Percentiles rank a stretch among this genome's conserved stretches.
Evolutionary conservation across 345 rosid genomes (phyloP).

Genomic region (Bruguiera sexangula): DNA sequence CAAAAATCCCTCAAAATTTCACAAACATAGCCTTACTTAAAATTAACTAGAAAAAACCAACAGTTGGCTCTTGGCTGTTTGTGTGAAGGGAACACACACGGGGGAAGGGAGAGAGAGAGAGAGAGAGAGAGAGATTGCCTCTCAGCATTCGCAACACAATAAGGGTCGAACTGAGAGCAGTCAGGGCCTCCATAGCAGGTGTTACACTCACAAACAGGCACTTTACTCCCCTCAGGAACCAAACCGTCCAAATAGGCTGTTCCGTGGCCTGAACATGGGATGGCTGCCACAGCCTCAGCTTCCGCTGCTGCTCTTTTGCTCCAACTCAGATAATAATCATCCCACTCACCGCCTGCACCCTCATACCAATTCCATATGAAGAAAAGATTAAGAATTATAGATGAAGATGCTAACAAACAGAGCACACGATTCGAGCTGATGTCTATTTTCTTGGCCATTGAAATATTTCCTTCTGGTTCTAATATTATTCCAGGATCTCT

Average conservation of each 20-base stretch:
- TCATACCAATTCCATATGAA: conserved; percentile 18
- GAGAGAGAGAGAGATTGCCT: conserved; percentile 25
- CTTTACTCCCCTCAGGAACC: conserved; percentile 23
- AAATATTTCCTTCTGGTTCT: too few species aligned
- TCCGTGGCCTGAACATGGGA: conserved; percentile 69
- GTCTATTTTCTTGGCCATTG: too few species aligned
- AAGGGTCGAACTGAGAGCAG: conserved; percentile 43
- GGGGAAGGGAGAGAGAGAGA: not conserved
- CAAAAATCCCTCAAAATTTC: too few species aligned
- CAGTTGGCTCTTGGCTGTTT: not conserved
- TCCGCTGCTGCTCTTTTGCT: conserved; percentile 48
- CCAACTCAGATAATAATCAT: conserved; percentile 40
- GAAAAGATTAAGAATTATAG: conserved; percentile 36
- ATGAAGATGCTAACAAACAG: conserved; percentile 15
- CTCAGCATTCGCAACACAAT: conserved; percentile 47
- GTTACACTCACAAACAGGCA: conserved; percentile 63
- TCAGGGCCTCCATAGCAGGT: conserved; percentile 50
- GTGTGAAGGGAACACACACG: too few species aligned
- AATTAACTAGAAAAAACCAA: too few species aligned
- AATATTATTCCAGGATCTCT: too few species aligned
- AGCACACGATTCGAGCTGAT: not conserved
- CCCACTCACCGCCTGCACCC: conserved; percentile 17
- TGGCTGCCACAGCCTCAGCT: conserved; percentile 58
- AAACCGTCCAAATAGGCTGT: conserved; percentile 64
- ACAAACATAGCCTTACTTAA: too few species aligned